Conservation (phyloP, 1,284 basidiomycete species). For the Moesziomyces sp. region DNA sequence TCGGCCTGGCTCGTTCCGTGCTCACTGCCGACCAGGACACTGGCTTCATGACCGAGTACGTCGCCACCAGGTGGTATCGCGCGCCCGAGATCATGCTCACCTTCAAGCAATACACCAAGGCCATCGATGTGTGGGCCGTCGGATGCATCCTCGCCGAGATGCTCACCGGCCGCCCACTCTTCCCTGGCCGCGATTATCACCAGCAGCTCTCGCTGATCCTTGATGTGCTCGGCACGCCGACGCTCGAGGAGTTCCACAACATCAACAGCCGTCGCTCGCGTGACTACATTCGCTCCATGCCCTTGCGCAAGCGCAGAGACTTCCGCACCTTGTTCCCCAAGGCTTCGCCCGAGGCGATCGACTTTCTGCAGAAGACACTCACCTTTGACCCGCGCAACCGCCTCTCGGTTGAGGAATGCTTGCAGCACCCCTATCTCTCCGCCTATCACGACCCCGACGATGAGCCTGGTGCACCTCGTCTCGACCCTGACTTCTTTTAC, state of each 20-base stretch:
- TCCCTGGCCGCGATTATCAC: constrained; percentile 76
- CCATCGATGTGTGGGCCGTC: constrained; percentile 79
- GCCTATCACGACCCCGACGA: constrained; percentile 65
- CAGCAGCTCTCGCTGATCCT: constrained; percentile 73
- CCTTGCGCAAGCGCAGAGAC: constrained; percentile 86
- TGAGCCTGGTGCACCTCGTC: constrained; percentile 55
- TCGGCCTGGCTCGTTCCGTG: constrained; percentile 66
- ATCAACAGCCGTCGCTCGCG: constrained; percentile 82
- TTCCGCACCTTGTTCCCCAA: constrained; percentile 81
- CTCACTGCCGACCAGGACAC: constrained; percentile 64
- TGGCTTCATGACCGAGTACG: constrained; percentile 68
- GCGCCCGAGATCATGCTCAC: constrained; percentile 68
- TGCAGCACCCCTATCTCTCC: constrained; percentile 61
- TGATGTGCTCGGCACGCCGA: constrained; percentile 73
- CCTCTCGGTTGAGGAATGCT: constrained; percentile 64
- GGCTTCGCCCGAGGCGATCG: constrained; percentile 74
- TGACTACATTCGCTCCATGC: constrained; percentile 91
- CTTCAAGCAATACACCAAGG: constrained; percentile 68
- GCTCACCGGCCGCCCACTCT: constrained; percentile 87
- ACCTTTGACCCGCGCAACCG: constrained; percentile 71
- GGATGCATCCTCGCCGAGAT: constrained; percentile 94
- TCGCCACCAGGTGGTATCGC: constrained; percentile 67
- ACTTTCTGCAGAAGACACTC: constrained; percentile 89
- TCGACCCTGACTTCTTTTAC: constrained; percentile 56
- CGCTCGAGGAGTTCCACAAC: constrained; percentile 75